phyloP scores from a whole-genome alignment of 306 rosid genomes.

The Sicyos edulis region DNA sequence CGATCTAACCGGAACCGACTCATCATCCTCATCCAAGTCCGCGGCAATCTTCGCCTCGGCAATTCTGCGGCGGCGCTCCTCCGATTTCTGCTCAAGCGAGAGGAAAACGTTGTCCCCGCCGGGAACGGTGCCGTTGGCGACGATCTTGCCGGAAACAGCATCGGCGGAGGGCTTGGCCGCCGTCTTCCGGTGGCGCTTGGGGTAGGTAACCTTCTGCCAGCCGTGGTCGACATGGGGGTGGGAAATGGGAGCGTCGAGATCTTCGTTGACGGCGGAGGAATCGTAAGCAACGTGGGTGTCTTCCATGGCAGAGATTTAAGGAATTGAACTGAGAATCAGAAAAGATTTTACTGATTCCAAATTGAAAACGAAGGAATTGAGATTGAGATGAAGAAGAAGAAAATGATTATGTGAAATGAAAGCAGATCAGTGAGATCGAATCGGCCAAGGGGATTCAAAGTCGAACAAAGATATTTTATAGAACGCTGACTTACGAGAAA shows the following conservation, averaged over 20 bases:
- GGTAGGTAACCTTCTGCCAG: conserved; percentile 92
- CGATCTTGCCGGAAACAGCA: conserved; percentile 28
- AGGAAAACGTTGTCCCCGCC: conserved; percentile 53
- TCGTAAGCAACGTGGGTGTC: conserved; percentile 40
- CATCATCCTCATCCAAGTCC: conserved; percentile 28
- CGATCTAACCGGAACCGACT: conserved; percentile 43
- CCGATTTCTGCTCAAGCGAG: conserved; percentile 74
- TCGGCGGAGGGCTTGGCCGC: conserved; percentile 33
- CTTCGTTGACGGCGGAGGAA: conserved; percentile 25
- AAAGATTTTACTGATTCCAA: neutral
- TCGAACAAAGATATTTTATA: neutral
- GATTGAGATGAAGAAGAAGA: neutral
- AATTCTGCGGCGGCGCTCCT: conserved; percentile 69
- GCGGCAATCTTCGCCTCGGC: conserved; percentile 52
- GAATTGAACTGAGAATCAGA: neutral
- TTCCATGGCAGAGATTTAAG: conserved; percentile 37
- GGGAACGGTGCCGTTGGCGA: conserved; percentile 27
- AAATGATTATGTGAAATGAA: neutral
- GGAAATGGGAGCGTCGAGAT: conserved; percentile 20
- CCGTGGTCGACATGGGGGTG: conserved; percentile 55
- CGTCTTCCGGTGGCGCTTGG: conserved; percentile 61
- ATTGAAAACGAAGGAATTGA: neutral
- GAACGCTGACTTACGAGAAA: conserved; percentile 2
- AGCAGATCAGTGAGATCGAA: conserved; percentile 5
- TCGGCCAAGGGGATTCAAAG: conserved; percentile 7